Base-by-base conservation (phyloP, 1,139 yeast species). In the Tardiomyces depauwii region DNA sequence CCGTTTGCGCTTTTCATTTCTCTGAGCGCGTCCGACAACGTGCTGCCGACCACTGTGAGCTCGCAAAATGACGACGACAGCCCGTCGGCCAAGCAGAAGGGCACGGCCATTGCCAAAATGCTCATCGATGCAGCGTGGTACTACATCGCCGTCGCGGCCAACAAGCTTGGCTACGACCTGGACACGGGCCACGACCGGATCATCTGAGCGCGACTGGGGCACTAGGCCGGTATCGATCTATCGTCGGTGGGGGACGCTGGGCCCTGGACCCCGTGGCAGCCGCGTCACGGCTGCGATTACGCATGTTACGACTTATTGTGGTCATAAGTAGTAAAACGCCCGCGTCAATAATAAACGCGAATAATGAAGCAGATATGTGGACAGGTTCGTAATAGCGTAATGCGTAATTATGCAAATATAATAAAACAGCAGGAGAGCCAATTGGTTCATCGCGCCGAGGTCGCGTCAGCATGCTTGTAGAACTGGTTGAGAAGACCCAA, bases 1-100 rank as follows among this genome's bases (percentile, higher is more conserved):
- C 99, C 99, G 30, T 88, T 91, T 64, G 81, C 96, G 2, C 71
- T 93, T 51, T 89, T 93, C 65, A 91, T 93, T 25, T 83, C 95
- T 44, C 72, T 91, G 50, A 84, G 95, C 61, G 97, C 97, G 6
- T 85, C 87, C 51, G 99, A 93, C 58, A 84, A 87, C 58, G 78
- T 84, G 25, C 72, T 91, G 44, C 98, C 98, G 36, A 71, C 56
- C 19, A 52, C 56, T 30, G 42, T 43, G 27, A 61, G 52, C 19
- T 32, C 45, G 19, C 45, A 43, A 4, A 43, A 28, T 27, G 53
- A 50, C 13, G 64, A 56, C 36, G 65, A 60, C 41, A 59, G 62
- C 2, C 65, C 62, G 18, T 55, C 54, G 32, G 60, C 54, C 49
- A 61, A 49, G 54, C 39, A 62, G 55, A 64, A 65, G 45, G 70